These are phyloP conservation scores for Diplodia seriata DNA, from an alignment of 2,329 filamentous ascomycete genomes.

Conservation along the genomic window DNA sequence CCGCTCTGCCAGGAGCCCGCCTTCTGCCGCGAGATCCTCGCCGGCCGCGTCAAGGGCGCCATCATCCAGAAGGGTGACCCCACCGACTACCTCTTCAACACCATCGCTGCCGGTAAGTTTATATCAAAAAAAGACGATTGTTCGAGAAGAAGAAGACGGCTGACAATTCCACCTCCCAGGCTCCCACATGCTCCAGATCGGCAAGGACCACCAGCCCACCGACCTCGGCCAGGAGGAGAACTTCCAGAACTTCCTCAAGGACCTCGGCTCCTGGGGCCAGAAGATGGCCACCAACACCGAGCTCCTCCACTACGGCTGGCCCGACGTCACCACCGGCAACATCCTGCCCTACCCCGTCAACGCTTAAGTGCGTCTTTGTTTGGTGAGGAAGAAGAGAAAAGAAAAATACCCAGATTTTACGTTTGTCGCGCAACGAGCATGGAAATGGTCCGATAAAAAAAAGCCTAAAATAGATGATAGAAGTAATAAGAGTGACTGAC, in stretches of 20 bases:
- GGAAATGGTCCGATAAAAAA: background rate
- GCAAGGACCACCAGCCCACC: constrained; percentile 58
- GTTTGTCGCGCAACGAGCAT: background rate
- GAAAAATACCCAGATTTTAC: constrained; percentile 16
- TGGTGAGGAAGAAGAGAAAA: constrained; percentile 7
- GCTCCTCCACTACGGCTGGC: constrained; percentile 53
- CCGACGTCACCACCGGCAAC: constrained; percentile 51
- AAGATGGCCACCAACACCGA: constrained; percentile 51
- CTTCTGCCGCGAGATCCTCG: constrained; percentile 55
- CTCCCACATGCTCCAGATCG: constrained; percentile 32
- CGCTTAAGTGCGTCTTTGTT: constrained; percentile 2
- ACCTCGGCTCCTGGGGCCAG: constrained; percentile 55
- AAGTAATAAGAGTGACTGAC: background rate
- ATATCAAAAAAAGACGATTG: no score
- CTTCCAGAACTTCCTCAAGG: constrained; percentile 56
- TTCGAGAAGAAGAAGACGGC: background rate
- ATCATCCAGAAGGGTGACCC: constrained; percentile 32
- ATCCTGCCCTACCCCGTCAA: constrained; percentile 47
- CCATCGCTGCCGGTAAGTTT: constrained; percentile 31
- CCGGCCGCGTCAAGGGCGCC: constrained; percentile 50
- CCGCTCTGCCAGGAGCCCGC: constrained; percentile 60
- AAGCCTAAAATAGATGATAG: constrained; percentile 17
- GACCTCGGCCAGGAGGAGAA: constrained; percentile 60
- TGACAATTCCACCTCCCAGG: background rate
- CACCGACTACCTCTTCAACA: constrained; percentile 32